phyloP scores from a whole-genome alignment of 2,329 filamentous ascomycete species.

The Arthrobotrys iridis region DNA sequence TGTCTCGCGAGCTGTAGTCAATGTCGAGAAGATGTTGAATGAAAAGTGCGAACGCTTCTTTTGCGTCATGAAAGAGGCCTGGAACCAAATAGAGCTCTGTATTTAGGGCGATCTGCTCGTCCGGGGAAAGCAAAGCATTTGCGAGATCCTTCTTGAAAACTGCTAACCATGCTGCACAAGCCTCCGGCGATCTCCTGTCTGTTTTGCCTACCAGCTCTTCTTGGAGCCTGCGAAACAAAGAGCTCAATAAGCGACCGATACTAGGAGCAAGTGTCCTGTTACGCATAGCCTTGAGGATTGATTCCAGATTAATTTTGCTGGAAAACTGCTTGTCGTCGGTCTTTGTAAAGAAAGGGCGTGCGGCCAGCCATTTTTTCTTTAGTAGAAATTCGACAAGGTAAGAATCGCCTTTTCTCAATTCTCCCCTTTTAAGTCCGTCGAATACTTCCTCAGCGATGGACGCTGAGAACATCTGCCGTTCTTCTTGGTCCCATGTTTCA shows the following conservation, averaged over 20 bases:
- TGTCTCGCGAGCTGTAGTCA: background rate
- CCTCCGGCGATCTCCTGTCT: background rate
- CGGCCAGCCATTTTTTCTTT: slow-evolving; percentile 58
- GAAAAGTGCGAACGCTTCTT: slow-evolving; percentile 60
- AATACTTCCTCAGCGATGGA: slow-evolving; percentile 35
- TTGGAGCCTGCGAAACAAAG: slow-evolving; percentile 30
- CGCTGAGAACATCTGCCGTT: slow-evolving; percentile 13
- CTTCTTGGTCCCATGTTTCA: slow-evolving; percentile 9
- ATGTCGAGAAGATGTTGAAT: slow-evolving; percentile 65
- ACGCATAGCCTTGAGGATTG: slow-evolving; percentile 24
- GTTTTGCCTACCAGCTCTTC: slow-evolving; percentile 1
- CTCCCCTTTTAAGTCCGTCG: background rate
- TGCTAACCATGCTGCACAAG: slow-evolving; percentile 20
- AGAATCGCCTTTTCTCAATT: slow-evolving; percentile 47
- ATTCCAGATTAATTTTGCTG: slow-evolving; percentile 64
- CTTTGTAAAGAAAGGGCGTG: slow-evolving; percentile 59
- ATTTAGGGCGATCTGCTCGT: slow-evolving; percentile 40
- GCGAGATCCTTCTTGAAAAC: slow-evolving; percentile 30
- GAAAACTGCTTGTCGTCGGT: slow-evolving; percentile 59
- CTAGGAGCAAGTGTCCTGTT: slow-evolving; percentile 56
- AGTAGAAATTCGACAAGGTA: slow-evolving; percentile 43
- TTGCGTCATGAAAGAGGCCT: slow-evolving; percentile 57
- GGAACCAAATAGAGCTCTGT: slow-evolving; percentile 47
- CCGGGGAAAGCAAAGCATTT: slow-evolving; percentile 24
- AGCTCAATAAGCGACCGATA: slow-evolving; percentile 54